Base-by-base conservation (phyloP, 106 monocot genomes). In the Iris macrosiphon region DNA sequence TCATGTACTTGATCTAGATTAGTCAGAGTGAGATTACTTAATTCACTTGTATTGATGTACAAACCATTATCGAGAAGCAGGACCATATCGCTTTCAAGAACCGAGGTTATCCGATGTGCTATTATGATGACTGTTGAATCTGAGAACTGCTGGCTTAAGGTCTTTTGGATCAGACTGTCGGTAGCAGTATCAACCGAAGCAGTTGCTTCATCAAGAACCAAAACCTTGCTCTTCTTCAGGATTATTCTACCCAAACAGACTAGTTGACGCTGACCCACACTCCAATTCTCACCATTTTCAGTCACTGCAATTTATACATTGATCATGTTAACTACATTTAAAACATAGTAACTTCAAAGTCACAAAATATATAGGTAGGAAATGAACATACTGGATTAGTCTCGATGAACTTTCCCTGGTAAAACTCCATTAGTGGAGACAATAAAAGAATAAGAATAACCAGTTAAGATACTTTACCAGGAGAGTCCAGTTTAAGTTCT, bases 221-320 rank as follows among this genome's bases (percentile, higher is more conserved):
- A 72, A 7, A 95, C 43, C 45, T 73, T 88, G 65, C 78, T 88
- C 52, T 57, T 88, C 25, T 88, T 94, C 60, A 94, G 28, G 42
- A 88, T 67, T n/a, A 84, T 80, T 37, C 88, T 60, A 1, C 81
- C 88, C 10, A 88, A 59, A 49, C 93, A 93, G 12, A 88, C 77
- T 19, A 93, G 69, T 43, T 93, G 93, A 24, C 88, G 73, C 55
- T 93, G 93, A 18, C 93, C 93, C 23, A 94, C 73, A 27, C 94
- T 95, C 94, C 94, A 95, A 50, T 95, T 89, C 49, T 95, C 89
- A 7, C 94, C 94, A 52, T 85, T 95, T 64, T 95, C 82, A 18
- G 55, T 74, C 12, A 95, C 94, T 89, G 60, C 22, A 64, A 55
- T 35, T 21, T 22, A 31, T 29, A n/a, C 11, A 22, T 63, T 49